These are phyloP conservation scores for Chlamydomonas eustigma DNA, from an alignment of 139 green algal genomes.

Conservation along the genomic window DNA sequence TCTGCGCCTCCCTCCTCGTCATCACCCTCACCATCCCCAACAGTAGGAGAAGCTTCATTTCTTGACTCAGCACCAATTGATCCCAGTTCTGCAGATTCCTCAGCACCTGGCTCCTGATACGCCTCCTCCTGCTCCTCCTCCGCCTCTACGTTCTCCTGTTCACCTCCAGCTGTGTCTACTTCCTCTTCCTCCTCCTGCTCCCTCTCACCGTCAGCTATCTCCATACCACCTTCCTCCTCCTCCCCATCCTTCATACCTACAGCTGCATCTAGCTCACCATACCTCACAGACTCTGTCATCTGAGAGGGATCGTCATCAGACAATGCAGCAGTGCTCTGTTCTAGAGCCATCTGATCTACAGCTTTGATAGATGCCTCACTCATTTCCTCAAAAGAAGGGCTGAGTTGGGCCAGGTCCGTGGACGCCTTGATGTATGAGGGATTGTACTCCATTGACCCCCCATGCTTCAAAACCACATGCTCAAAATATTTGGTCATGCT, in stretches of 20 bases:
- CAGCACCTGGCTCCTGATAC: not conserved
- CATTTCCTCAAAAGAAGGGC: too few relatives aligned
- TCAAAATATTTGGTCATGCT: too few relatives aligned
- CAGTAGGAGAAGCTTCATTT: not conserved
- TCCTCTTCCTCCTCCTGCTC: conserved; percentile 3
- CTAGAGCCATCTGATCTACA: not conserved
- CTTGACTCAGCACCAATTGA: not conserved
- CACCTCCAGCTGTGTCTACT: not conserved
- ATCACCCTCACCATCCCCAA: not conserved
- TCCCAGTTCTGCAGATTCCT: not conserved
- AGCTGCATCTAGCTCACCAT: not conserved
- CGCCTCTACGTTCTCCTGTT: not conserved
- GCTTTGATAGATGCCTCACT: not conserved
- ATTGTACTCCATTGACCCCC: too few relatives aligned
- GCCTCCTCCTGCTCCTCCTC: not conserved
- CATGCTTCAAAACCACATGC: too few relatives aligned
- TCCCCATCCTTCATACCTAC: not conserved
- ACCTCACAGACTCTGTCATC: not conserved
- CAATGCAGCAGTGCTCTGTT: too few relatives aligned
- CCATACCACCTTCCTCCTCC: not conserved
- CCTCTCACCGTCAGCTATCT: not conserved
- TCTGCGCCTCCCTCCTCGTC: not conserved
- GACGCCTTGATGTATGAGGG: too few relatives aligned
- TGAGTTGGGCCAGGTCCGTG: too few relatives aligned
- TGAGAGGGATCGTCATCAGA: not conserved